These are phyloP conservation scores for Paramecium caudatum DNA, from an alignment of 73 alveolate species.

Conservation along the genomic window DNA sequence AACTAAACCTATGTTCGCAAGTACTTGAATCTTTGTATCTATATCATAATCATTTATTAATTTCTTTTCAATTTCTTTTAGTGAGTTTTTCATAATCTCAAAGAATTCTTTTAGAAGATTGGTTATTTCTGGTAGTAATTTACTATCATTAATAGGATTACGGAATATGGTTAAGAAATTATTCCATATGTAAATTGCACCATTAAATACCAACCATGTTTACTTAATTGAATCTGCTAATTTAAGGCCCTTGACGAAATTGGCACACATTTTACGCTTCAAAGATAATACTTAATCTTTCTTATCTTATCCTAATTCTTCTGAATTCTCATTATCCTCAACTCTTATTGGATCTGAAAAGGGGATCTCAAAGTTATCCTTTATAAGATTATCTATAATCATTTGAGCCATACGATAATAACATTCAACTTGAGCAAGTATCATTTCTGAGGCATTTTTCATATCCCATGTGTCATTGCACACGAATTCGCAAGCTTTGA, in stretches of 20 bases:
- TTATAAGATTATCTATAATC: slow-evolving; percentile 90
- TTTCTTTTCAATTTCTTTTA: slow-evolving; percentile 78
- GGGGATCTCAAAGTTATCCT: slow-evolving; percentile 94
- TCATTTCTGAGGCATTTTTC: slow-evolving; percentile 92
- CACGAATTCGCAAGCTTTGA: slow-evolving; percentile 88
- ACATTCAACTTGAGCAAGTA: slow-evolving; percentile 93
- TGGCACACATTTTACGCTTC: slow-evolving; percentile 89
- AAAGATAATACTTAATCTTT: slow-evolving; percentile 86
- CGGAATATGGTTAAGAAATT: slow-evolving; percentile 92
- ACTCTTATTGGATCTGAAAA: slow-evolving; percentile 82
- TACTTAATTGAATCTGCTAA: slow-evolving; percentile 93
- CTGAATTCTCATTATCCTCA: slow-evolving; percentile 85
- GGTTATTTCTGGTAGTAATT: slow-evolving; percentile 89
- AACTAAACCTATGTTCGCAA: slow-evolving; percentile 90
- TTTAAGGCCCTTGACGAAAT: slow-evolving; percentile 92
- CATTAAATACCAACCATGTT: slow-evolving; percentile 97
- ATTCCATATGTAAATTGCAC: slow-evolving; percentile 97
- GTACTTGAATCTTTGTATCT: slow-evolving; percentile 89
- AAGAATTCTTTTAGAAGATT: slow-evolving; percentile 91
- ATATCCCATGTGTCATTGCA: slow-evolving; percentile 90
- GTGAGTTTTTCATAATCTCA: slow-evolving; percentile 94
- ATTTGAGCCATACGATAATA: slow-evolving; percentile 91
- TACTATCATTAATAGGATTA: slow-evolving; percentile 87
- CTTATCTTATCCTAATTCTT: slow-evolving; percentile 90
- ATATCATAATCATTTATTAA: slow-evolving; percentile 89